Evolutionary conservation across 805 yeast species (phyloP), one percentile per base, ranked within the genome.

Genomic region (Candida easanensis): DNA sequence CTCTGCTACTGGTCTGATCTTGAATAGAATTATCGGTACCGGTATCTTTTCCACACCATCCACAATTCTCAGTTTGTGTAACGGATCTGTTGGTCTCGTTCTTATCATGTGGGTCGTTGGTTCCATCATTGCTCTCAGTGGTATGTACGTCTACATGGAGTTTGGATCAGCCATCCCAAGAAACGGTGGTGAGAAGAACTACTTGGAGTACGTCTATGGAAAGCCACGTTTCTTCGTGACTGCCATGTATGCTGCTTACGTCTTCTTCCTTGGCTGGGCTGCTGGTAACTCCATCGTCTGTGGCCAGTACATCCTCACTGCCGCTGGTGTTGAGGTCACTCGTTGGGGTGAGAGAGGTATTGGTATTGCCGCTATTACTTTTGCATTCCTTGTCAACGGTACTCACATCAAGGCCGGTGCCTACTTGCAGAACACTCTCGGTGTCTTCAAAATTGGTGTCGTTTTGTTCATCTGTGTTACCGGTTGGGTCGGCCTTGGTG

Each of bases 161-260:
- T 82, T 84, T 61, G 95, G 95, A 14, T 76, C 84, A 5, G 82
- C 82, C 33, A 78, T 84, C 44, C 87, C 88, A 36, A 77, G 84
- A 65, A 85, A 86, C 56, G 95, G 95, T 52, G 96, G 93, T 52
- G 95, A 87, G 58, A 85, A 84, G 64, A 84, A 84, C 56, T 87
- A 87, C 60, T 65, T 87, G 53, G 93, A 86, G 60, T 82, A 74
- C 53, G 76, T 84, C 38, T 87, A 72, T 66, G 71, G 70, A 38
- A 79, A 76, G 53, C 95, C 95, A 33, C 74, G 69, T 59, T 84
- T 82, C 57, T 69, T 87, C 46, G 74, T 82, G 36, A 80, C 86
- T 21, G 77, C 75, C 16, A 70, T 77, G 68, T 80, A 77, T 50
- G 89, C 88, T 0, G 69, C 89, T 3, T 83, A 84, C 57, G 80